Evolutionary conservation across 2,329 filamentous ascomycete species (phyloP).

Genomic region (Trichoderma endophyticum): DNA sequence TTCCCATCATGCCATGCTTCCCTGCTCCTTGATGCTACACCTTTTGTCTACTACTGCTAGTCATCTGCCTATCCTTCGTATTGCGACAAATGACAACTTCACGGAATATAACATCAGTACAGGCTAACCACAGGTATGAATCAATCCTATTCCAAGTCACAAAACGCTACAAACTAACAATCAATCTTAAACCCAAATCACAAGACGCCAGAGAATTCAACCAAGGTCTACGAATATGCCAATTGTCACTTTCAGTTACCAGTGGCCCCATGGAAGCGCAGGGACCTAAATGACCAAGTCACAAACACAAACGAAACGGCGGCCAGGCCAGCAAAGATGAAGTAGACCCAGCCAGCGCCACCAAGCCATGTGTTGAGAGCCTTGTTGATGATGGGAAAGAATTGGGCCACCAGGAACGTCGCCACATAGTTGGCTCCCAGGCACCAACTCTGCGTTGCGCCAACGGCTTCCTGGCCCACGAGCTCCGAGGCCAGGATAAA

Average conservation of each 20-base stretch:
- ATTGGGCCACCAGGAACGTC: slow-evolving; percentile 89
- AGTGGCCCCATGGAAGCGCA: slow-evolving; percentile 17
- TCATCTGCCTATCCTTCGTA: not conserved
- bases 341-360: slow-evolving; percentile 80
- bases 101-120: not conserved
- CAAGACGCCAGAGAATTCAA: not conserved
- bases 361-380: slow-evolving; percentile 62
- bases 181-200: not conserved
- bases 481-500: slow-evolving; percentile 93
- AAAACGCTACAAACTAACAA: not conserved
- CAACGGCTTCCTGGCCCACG: slow-evolving; percentile 85
- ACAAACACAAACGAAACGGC: slow-evolving; percentile 69
- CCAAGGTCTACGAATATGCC: not conserved
- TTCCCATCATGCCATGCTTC: not conserved
- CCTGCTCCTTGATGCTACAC: not conserved
- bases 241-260: slow-evolving; percentile 13
- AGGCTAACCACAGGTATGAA: not conserved
- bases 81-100: not conserved
- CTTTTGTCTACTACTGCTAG: not conserved
- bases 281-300: slow-evolving; percentile 33
- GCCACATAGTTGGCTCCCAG: slow-evolving; percentile 84
- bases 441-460: slow-evolving; percentile 85
- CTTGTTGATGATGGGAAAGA: slow-evolving; percentile 85
- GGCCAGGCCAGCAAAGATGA: slow-evolving; percentile 80
- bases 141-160: not conserved